These are phyloP conservation scores for Scutellaria galericulata DNA, from an alignment of 257 asterid species.

Conservation along the genomic window DNA sequence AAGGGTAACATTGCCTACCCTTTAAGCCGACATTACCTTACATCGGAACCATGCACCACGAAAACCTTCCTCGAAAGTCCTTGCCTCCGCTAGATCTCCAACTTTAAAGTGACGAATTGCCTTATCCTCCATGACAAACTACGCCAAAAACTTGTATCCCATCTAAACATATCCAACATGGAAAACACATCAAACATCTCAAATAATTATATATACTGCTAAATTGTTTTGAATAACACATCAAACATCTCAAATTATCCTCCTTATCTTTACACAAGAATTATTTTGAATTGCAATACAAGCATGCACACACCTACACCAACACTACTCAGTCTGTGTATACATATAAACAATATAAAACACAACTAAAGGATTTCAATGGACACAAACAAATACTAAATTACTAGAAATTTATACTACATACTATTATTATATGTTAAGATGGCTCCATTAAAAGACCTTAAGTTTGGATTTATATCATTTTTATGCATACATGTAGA, in stretches of 20 bases:
- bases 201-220: background rate
- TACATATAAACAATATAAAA: too few relatives aligned
- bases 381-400: too few relatives aligned
- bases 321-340: background rate
- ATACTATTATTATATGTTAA: too few relatives aligned
- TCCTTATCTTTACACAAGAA: background rate
- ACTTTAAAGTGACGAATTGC: conserved; percentile 43
- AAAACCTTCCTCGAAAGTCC: conserved; percentile 48
- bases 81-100: conserved; percentile 54
- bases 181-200: conserved; percentile 27
- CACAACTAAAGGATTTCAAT: too few relatives aligned
- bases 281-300: background rate
- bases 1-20: background rate
- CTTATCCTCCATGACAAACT: conserved; percentile 34
- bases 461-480: too few relatives aligned
- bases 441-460: too few relatives aligned
- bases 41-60: conserved; percentile 72
- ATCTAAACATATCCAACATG: conserved; percentile 19
- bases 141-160: background rate
- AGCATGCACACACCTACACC: background rate
- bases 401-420: too few relatives aligned
- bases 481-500: too few relatives aligned
- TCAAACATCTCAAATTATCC: conserved; percentile 6
- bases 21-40: conserved; percentile 36
- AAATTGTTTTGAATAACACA: background rate